These are phyloP conservation scores for Saccharomycopsis amapae DNA, from an alignment of 805 yeast species.

Conservation along the genomic window DNA sequence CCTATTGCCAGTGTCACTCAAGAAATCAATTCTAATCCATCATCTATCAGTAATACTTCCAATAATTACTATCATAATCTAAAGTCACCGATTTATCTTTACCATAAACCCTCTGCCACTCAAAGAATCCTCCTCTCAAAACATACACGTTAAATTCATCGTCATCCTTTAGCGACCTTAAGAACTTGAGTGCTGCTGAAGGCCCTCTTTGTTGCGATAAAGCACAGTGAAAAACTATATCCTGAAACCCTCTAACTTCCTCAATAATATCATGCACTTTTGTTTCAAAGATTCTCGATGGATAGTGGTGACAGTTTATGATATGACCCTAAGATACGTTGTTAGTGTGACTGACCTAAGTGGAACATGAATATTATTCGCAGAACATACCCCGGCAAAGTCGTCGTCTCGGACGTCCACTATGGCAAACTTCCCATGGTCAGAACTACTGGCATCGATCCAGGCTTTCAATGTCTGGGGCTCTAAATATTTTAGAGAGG, in stretches of 20 bases:
- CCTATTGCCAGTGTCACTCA: too few relatives aligned
- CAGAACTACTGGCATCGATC: slow-evolving; percentile 15
- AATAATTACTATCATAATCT: slow-evolving; percentile 41
- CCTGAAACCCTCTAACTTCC: slow-evolving; percentile 64
- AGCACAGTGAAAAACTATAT: slow-evolving; percentile 85
- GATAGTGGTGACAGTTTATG: slow-evolving; percentile 13
- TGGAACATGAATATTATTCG: too few relatives aligned
- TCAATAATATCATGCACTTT: slow-evolving; percentile 44
- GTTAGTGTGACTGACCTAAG: slow-evolving; percentile 10
- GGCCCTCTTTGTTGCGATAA: slow-evolving; percentile 92
- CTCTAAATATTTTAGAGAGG: slow-evolving; percentile 13
- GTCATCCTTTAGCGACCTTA: slow-evolving; percentile 26
- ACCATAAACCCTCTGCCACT: slow-evolving; percentile 78
- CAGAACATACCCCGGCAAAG: slow-evolving; percentile 15
- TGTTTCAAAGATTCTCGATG: slow-evolving; percentile 15
- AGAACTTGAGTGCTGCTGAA: slow-evolving; percentile 60
- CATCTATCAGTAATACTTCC: slow-evolving; percentile 29
- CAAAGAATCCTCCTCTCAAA: slow-evolving; percentile 74
- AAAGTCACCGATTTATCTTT: slow-evolving; percentile 58
- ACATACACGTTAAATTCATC: slow-evolving; percentile 49
- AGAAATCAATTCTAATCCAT: too few relatives aligned
- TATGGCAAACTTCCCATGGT: slow-evolving; percentile 20
- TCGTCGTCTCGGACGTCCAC: slow-evolving; percentile 22
- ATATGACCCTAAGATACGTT: slow-evolving; percentile 19
- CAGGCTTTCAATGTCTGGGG: slow-evolving; percentile 18